A percentile compares a stretch with the other conserved stretches of the same genome.
Evolutionary conservation across 129 eudicot genomes (phyloP).

Genomic region (Tagetes erecta): DNA sequence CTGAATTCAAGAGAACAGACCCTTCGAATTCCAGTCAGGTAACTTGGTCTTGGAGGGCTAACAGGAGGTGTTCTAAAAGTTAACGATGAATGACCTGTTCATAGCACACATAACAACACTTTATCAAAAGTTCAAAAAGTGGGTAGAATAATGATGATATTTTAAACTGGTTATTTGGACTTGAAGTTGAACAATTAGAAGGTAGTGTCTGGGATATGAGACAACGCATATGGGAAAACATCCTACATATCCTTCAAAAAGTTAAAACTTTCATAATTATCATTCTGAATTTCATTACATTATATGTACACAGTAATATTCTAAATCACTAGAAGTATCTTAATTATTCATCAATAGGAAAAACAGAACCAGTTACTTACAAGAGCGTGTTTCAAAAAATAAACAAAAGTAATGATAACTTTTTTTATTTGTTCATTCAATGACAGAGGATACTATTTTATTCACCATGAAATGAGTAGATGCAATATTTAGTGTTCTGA

Average conservation of each 20-base stretch:
- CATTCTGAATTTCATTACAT: neutral
- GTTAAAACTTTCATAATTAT: neutral
- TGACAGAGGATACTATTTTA: neutral
- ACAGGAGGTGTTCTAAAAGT: constrained; percentile 97
- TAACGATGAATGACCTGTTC: constrained; percentile 61
- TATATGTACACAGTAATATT: neutral
- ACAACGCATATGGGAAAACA: neutral
- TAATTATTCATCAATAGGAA: neutral
- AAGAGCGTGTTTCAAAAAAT: neutral
- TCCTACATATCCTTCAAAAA: neutral
- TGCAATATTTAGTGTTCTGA: neutral
- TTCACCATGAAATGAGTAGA: neutral
- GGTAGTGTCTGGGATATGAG: neutral
- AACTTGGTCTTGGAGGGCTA: constrained; percentile 94
- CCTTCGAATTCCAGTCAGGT: constrained; percentile 73
- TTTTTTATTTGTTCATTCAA: neutral
- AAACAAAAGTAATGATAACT: neutral
- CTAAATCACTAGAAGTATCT: neutral
- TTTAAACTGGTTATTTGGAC: neutral
- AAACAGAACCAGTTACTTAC: neutral
- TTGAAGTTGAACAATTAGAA: neutral
- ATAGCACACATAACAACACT: neutral
- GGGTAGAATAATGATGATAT: neutral
- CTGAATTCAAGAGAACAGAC: constrained; percentile 90
- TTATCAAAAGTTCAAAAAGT: neutral